A percentile compares a stretch with the other conserved stretches of the same genome.
Conservation (phyloP, 805 yeast genomes). For the Candida maesae region DNA sequence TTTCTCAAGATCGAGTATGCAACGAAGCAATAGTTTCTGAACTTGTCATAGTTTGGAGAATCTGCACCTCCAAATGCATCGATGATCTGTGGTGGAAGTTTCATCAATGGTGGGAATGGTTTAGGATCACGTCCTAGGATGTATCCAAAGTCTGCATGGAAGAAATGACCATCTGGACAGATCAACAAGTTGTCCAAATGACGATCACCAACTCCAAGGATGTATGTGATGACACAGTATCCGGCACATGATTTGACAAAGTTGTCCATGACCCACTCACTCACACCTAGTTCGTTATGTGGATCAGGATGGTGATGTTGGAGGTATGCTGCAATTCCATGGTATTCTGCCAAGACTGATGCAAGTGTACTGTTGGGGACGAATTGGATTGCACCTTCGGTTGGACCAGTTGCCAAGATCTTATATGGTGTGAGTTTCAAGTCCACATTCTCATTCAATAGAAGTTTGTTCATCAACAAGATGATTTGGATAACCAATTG, state of each 20-base stretch:
- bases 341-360: constrained; percentile 65
- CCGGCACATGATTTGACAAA: constrained; percentile 96
- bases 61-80: constrained; percentile 97
- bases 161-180: constrained; percentile 81
- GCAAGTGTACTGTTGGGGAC: constrained; percentile 92
- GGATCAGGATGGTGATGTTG: constrained; percentile 60
- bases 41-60: constrained; percentile 79
- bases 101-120: constrained; percentile 98
- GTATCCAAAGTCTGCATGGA: constrained; percentile 98
- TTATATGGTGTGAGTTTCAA: constrained; percentile 83
- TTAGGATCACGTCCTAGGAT: constrained; percentile 96
- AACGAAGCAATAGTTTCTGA: constrained; percentile 91
- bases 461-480: constrained; percentile 80
- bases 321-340: constrained; percentile 72
- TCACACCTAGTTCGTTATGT: constrained; percentile 32
- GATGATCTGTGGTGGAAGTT: constrained; percentile 90
- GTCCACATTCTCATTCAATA: constrained; percentile 87
- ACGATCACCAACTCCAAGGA: constrained; percentile 95
- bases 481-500: constrained; percentile 95
- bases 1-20: constrained; percentile 88
- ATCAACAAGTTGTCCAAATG: constrained; percentile 87
- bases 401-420: constrained; percentile 84
- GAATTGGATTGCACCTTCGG: constrained; percentile 91
- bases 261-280: constrained; percentile 75
- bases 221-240: constrained; percentile 91